Evolutionary conservation across 495 filamentous ascomycete genomes (phyloP), one percentile per base, ranked within the genome.

Genomic region (Penicillium goetzii): DNA sequence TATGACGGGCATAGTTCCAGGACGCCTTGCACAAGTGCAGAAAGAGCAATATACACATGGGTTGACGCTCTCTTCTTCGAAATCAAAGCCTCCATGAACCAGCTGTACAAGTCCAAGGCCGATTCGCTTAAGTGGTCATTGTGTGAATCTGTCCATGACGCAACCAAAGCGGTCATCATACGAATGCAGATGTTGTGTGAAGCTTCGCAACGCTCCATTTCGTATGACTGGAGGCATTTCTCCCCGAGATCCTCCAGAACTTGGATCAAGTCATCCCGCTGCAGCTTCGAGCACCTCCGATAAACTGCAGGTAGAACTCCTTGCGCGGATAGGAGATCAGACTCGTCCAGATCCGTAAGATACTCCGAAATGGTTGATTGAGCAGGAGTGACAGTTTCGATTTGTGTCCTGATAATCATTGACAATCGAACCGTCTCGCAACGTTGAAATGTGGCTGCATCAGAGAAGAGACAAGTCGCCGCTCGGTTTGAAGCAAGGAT

Each of bases 91-190:
- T 85, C 86, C 23, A 92, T 83, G 65, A 94, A 88, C 84, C 90
- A 93, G 23, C 81, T 73, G 74, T 97, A 98, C n/a, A 98, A 72
- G 49, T 92, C 88, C 51, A 85, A 82, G 28, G 86, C 91, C 58
- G 83, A 80, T 1, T 85, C 82, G 17, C 79, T 80, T 19, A 96
- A 73, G n/a, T 85, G 79, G 34, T 81, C 81, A 26, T 77, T 73
- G 15, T 76, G 77, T 2, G 75, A 77, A 43, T 80, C 77, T 23
- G 79, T 83, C 91, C 92, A 97, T 59, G 88, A 76, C 26, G 78
- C 68, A 30, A 80, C 84, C 62, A 93, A 83, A 61, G 84, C 82
- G 54, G 81, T 80, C 80, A 97, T 82, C 64, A 91, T 77, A 53
- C 90, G 86, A 30, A 97, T 79, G 60, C 89, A 89, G 52, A 90